phyloP scores from a whole-genome alignment of 805 yeast species.

The Pachysolen tannophilus region DNA sequence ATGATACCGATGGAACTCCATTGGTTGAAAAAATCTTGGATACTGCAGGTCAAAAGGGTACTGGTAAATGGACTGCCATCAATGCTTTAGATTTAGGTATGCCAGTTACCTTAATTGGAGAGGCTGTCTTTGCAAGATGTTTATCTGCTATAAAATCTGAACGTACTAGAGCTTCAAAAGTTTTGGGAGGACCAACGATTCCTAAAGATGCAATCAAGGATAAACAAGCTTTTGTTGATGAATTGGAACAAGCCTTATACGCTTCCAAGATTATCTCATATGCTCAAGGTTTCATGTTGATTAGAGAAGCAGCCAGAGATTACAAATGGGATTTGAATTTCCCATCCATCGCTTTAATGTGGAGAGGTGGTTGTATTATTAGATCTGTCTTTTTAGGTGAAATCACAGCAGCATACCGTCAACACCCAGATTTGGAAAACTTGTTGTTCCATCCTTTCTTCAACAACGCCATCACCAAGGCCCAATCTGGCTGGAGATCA shows the following conservation, averaged over 20 bases:
- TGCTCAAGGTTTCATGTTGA: slow-evolving; percentile 99
- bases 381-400: slow-evolving; percentile 98
- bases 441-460: slow-evolving; percentile 94
- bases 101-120: slow-evolving; percentile 98
- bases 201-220: slow-evolving; percentile 60
- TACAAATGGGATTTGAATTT: slow-evolving; percentile 96
- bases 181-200: slow-evolving; percentile 72
- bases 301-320: slow-evolving; percentile 96
- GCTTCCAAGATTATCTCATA: slow-evolving; percentile 98
- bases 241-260: slow-evolving; percentile 95
- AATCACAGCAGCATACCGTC: slow-evolving; percentile 93
- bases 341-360: slow-evolving; percentile 98
- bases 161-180: slow-evolving; percentile 77
- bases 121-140: slow-evolving; percentile 97
- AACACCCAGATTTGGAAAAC: slow-evolving; percentile 90
- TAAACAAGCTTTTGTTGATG: slow-evolving; percentile 79
- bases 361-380: slow-evolving; percentile 99
- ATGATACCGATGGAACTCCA: slow-evolving; percentile 88
- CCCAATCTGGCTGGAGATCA: slow-evolving; percentile 94
- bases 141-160: slow-evolving; percentile 87
- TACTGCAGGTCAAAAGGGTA: slow-evolving; percentile 98
- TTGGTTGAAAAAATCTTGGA: slow-evolving; percentile 94
- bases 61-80: slow-evolving; percentile 99
- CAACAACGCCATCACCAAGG: slow-evolving; percentile 82
- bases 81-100: slow-evolving; percentile 96